Conservation (phyloP, 352 stramenopile species). For the Phytophthora chlamydospora region DNA sequence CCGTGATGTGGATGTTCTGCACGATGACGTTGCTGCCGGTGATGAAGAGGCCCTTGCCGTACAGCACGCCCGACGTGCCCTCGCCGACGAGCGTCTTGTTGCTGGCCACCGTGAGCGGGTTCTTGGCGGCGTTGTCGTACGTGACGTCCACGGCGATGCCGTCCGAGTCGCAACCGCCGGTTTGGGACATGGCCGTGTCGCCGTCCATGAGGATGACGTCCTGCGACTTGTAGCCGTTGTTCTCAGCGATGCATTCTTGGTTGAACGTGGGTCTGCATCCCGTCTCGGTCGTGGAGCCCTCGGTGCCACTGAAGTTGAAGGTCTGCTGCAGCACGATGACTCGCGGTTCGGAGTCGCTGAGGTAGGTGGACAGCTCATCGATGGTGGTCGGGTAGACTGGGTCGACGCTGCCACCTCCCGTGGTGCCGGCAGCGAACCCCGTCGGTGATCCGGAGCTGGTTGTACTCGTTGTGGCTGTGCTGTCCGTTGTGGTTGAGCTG, state of each 20-base stretch:
- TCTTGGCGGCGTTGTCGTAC: slow-evolving; percentile 48
- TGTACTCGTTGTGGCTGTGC: neutral
- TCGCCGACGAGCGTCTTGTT: slow-evolving; percentile 57
- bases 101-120: slow-evolving; percentile 30
- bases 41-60: slow-evolving; percentile 47
- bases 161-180: slow-evolving; percentile 39
- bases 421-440: slow-evolving; percentile 36
- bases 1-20: slow-evolving; percentile 41
- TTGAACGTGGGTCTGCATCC: slow-evolving; percentile 38
- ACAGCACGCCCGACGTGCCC: slow-evolving; percentile 38
- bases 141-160: slow-evolving; percentile 33
- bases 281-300: slow-evolving; percentile 46
- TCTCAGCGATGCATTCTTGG: slow-evolving; percentile 34
- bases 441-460: slow-evolving; percentile 7
- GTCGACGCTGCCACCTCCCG: slow-evolving; percentile 31
- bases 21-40: slow-evolving; percentile 54
- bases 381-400: slow-evolving; percentile 38
- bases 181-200: slow-evolving; percentile 40
- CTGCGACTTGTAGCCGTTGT: slow-evolving; percentile 47
- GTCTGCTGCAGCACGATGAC: slow-evolving; percentile 48
- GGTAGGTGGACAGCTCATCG: slow-evolving; percentile 35
- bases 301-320: slow-evolving; percentile 45
- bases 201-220: slow-evolving; percentile 44
- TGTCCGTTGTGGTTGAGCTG: neutral
- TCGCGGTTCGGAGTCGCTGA: slow-evolving; percentile 29